Evolutionary conservation across 208 protist genomes (phyloP).

Genomic region (Crithidia thermophila): DNA sequence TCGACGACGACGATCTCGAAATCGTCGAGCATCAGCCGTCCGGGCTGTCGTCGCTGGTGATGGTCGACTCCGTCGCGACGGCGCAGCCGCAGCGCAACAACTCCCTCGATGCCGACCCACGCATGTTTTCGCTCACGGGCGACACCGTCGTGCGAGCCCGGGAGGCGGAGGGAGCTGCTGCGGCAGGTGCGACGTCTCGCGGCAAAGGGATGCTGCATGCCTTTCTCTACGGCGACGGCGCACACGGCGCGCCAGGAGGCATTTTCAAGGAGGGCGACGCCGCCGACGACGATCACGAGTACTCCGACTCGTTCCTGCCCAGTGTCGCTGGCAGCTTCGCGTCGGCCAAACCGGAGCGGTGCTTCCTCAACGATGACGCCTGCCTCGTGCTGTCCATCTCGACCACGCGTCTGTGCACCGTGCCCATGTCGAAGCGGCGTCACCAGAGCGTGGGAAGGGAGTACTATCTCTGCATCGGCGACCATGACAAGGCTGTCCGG

Average conservation of each 20-base stretch:
- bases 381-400: conserved; percentile 62
- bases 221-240: not conserved
- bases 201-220: not conserved
- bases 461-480: conserved; percentile 44
- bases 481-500: conserved; percentile 37
- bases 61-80: not conserved
- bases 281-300: not conserved
- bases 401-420: conserved; percentile 29
- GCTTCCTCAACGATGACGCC: conserved; percentile 34
- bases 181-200: not conserved
- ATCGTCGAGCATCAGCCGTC: conserved; percentile 19
- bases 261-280: not conserved
- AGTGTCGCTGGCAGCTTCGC: conserved; percentile 10
- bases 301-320: not conserved
- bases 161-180: not conserved
- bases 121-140: not conserved
- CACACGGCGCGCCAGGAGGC: not conserved
- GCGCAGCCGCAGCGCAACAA: not conserved
- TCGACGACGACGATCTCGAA: conserved; percentile 24
- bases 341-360: conserved; percentile 15
- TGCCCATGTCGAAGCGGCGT: conserved; percentile 7
- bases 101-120: not conserved
- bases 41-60: conserved; percentile 7
- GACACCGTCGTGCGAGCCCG: too few relatives aligned
- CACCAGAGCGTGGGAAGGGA: conserved; percentile 20